Percentiles rank a stretch among this genome's conserved stretches.
Conservation (phyloP, 2,329 filamentous ascomycete species). For the Acrocalymma vagum region DNA sequence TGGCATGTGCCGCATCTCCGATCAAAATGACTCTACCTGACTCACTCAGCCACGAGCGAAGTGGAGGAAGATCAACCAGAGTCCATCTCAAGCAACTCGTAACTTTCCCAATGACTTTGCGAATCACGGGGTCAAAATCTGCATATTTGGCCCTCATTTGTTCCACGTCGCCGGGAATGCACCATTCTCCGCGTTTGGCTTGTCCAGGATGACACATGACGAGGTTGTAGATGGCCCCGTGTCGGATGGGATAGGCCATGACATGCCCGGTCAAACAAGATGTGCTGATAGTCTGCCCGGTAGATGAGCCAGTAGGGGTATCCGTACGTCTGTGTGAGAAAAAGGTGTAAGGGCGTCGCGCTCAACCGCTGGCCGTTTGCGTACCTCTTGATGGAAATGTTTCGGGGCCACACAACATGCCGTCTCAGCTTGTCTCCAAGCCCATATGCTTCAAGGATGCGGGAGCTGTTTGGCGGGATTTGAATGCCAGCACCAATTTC, state of each 20-base stretch:
- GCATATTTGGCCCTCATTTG: slow-evolving; percentile 67
- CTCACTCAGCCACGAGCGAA: slow-evolving; percentile 20
- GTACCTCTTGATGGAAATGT: background rate
- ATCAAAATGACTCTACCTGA: slow-evolving; percentile 22
- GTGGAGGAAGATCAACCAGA: slow-evolving; percentile 18
- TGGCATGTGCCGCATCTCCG: slow-evolving; percentile 30
- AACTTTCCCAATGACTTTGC: background rate
- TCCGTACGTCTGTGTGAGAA: slow-evolving; percentile 26
- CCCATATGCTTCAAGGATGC: too few relatives aligned
- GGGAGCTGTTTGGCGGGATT: slow-evolving; percentile 42
- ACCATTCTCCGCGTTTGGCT: too few relatives aligned
- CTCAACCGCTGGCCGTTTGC: background rate
- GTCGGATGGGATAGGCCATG: slow-evolving; percentile 57
- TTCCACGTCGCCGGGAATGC: slow-evolving; percentile 57
- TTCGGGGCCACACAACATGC: background rate
- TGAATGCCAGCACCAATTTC: slow-evolving; percentile 33
- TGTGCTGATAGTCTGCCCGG: slow-evolving; percentile 3
- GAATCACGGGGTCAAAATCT: slow-evolving; percentile 18
- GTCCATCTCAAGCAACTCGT: slow-evolving; percentile 24
- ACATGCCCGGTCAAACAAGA: slow-evolving; percentile 23
- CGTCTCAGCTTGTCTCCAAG: too few relatives aligned
- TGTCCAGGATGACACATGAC: slow-evolving; percentile 70
- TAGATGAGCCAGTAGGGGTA: slow-evolving; percentile 3
- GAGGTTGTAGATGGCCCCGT: slow-evolving; percentile 68
- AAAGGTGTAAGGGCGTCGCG: too few relatives aligned